phyloP scores from a whole-genome alignment of 495 filamentous ascomycete genomes.

The Penicillium antarcticum region DNA sequence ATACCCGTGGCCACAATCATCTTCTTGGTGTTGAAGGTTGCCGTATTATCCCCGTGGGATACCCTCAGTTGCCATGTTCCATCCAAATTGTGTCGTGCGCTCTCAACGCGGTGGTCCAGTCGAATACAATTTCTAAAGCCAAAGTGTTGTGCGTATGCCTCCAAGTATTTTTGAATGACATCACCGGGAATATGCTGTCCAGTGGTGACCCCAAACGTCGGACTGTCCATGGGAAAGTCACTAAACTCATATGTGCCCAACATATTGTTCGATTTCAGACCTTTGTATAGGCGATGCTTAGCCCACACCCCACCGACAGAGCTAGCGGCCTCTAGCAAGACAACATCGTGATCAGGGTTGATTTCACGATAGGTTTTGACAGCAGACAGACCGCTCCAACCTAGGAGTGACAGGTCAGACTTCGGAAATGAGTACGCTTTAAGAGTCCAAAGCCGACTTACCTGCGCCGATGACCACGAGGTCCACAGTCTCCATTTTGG shows the following conservation, averaged over 20 bases:
- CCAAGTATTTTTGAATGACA: constrained; percentile 63
- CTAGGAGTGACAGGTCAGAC: constrained; percentile 22
- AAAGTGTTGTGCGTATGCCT: constrained; percentile 59
- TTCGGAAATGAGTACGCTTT: background rate
- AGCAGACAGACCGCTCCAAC: constrained; percentile 57
- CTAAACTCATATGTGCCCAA: constrained; percentile 66
- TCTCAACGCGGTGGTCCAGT: constrained; percentile 48
- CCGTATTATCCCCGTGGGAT: constrained; percentile 3
- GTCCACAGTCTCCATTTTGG: constrained; percentile 26
- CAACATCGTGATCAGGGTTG: constrained; percentile 45
- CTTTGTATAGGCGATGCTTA: constrained; percentile 59
- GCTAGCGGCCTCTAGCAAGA: constrained; percentile 51
- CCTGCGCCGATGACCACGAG: constrained; percentile 46
- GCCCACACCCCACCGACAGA: constrained; percentile 73
- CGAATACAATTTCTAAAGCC: constrained; percentile 52
- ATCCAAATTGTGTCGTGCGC: constrained; percentile 43
- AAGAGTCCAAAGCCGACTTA: constrained; percentile 14
- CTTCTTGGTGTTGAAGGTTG: constrained; percentile 48
- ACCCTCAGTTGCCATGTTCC: constrained; percentile 41
- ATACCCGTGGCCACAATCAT: constrained; percentile 70
- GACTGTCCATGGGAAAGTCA: constrained; percentile 68
- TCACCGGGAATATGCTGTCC: constrained; percentile 68
- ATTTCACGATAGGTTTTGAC: constrained; percentile 59
- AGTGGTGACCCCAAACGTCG: constrained; percentile 54
- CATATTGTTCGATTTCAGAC: constrained; percentile 63